Conservation (phyloP, 805 yeast species). For the Grigorovia humatica region DNA sequence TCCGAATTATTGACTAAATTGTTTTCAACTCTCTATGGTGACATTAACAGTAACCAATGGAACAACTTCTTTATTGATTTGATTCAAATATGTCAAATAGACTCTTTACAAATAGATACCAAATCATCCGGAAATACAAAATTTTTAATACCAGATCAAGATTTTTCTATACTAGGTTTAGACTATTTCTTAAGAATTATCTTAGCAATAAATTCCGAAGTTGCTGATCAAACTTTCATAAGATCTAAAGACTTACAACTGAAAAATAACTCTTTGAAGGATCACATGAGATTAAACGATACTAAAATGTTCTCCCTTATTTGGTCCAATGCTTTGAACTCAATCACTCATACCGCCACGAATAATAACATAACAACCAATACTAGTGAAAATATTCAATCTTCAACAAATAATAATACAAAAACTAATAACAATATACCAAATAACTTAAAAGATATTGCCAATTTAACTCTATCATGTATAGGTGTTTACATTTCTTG, state of each 20-base stretch:
- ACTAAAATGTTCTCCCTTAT: slow-evolving; percentile 51
- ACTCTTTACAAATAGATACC: slow-evolving; percentile 2
- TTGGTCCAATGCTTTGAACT: slow-evolving; percentile 46
- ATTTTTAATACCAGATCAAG: slow-evolving; percentile 2
- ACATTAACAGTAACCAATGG: slow-evolving; percentile 25
- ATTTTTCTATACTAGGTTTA: slow-evolving; percentile 33
- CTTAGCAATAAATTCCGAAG: slow-evolving; percentile 73
- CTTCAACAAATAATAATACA: slow-evolving; percentile 5
- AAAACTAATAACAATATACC: slow-evolving; percentile 4
- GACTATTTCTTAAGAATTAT: slow-evolving; percentile 73
- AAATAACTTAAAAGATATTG: slow-evolving; percentile 15
- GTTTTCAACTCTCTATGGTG: slow-evolving; percentile 26
- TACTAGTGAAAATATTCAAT: not conserved
- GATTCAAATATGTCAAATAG: slow-evolving; percentile 16
- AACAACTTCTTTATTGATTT: slow-evolving; percentile 24
- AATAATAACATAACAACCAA: not conserved
- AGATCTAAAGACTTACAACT: slow-evolving; percentile 54
- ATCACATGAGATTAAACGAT: slow-evolving; percentile 67
- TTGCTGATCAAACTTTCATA: slow-evolving; percentile 81
- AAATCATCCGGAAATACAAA: not conserved
- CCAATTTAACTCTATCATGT: slow-evolving; percentile 36
- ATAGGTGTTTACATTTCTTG: slow-evolving; percentile 86
- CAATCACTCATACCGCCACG: slow-evolving; percentile 10
- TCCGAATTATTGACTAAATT: slow-evolving; percentile 26
- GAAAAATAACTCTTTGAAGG: slow-evolving; percentile 67